phyloP scores from a whole-genome alignment of 2,329 filamentous ascomycete species.

The Monilinia laxa region DNA sequence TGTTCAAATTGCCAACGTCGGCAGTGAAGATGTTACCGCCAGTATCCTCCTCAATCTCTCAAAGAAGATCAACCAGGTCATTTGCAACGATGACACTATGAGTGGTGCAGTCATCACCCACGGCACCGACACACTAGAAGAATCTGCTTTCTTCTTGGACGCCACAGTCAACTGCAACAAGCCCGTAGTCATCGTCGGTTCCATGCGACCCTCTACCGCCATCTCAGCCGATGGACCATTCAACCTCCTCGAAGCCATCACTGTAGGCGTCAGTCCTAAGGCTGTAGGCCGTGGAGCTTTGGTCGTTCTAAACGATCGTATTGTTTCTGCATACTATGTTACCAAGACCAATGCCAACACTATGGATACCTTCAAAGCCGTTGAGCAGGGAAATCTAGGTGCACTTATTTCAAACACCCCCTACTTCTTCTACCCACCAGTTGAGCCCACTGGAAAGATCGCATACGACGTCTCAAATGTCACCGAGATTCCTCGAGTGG shows the following conservation, averaged over 20 bases:
- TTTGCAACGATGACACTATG: conserved; percentile 39
- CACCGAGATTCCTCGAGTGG: conserved; percentile 51
- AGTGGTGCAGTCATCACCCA: conserved; percentile 60
- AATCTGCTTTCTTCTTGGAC: conserved; percentile 63
- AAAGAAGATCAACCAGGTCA: conserved; percentile 49
- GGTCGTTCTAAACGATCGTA: conserved; percentile 62
- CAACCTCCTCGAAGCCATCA: conserved; percentile 61
- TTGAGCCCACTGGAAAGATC: conserved; percentile 48
- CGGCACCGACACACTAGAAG: conserved; percentile 64
- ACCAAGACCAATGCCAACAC: conserved; percentile 64
- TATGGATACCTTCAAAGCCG: conserved; percentile 60
- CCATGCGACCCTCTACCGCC: conserved; percentile 63
- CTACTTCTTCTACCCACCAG: conserved; percentile 58
- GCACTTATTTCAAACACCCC: conserved; percentile 58
- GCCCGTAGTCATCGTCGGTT: conserved; percentile 59
- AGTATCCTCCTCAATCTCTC: conserved; percentile 50
- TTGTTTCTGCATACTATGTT: conserved; percentile 56
- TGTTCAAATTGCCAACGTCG: conserved; percentile 53
- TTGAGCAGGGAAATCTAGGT: conserved; percentile 58
- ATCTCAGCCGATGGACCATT: conserved; percentile 62
- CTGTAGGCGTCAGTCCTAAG: conserved; percentile 49
- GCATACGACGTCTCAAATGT: conserved; percentile 45
- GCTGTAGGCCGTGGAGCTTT: conserved; percentile 55
- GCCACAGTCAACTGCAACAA: conserved; percentile 56
- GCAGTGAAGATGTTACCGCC: conserved; percentile 49